Evolutionary conservation across 169 alveolate species (phyloP), one percentile per base, ranked within the genome.

Genomic region (Plasmodium gaboni): DNA sequence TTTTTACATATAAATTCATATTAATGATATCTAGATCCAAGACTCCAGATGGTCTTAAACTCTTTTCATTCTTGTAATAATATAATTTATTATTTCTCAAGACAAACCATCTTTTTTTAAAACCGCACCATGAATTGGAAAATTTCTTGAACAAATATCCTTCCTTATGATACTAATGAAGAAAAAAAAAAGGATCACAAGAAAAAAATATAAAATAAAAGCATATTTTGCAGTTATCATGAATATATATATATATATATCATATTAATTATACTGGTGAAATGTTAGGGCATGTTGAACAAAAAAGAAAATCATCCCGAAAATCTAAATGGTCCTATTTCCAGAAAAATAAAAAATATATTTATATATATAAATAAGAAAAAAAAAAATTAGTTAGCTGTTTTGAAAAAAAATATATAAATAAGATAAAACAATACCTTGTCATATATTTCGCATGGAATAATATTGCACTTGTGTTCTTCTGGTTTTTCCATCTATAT

Each of bases 91-190:
- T 91, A 60, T 91, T 92, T 57, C 71, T 87, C 53, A 91, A 70
- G 22, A 73, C 85, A 44, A 91, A 91, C 94, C 94, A 91, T 1
- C 94, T 73, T 53, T 57, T 69, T 53, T 69, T 76, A 72, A 88
- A 91, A 7, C 92, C 88, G 42, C 70, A 71, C 67, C 76, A 61
- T 3, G 87, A 42, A 65, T 48, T 87, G 1, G 94, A 76, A 17
- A 59, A 65, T 26, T 71, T 26, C n/a, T 91, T 91, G 51, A 64
- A 72, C 50, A 91, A 53, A 69, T 63, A 91, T n/a, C 94, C 94
- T 26, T 74, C 88, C 46, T 74, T 74, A 53, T 61, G 50, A 53
- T 74, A 15, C 88, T 74, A 53, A 44, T 10, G 9, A 19, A 19
- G 22, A 19, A 19, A 19, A 19, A 19, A 0, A 19, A 59, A 63